Evolutionary conservation across 345 rosid species (phyloP).

Genomic region (Boechera divaricarpa): DNA sequence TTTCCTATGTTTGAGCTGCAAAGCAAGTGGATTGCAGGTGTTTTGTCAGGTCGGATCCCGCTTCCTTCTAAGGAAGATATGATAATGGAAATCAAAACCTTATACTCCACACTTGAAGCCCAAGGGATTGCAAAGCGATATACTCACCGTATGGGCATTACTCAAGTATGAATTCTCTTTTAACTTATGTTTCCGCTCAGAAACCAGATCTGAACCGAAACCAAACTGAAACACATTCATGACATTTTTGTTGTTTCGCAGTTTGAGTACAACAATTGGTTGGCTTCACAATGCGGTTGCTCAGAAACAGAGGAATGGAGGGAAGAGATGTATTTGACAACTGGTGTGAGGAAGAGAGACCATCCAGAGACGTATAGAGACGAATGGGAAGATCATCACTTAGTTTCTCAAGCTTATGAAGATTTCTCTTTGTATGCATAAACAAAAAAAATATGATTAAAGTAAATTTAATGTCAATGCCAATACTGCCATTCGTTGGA

Average conservation of each 20-base stretch:
- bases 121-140: slow-evolving; percentile 63
- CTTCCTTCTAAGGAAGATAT: slow-evolving; percentile 73
- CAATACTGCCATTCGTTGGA: not conserved
- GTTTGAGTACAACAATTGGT: slow-evolving; percentile 63
- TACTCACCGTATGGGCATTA: slow-evolving; percentile 54
- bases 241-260: slow-evolving; percentile 31
- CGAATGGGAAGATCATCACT: slow-evolving; percentile 58
- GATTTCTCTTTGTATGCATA: slow-evolving; percentile 45
- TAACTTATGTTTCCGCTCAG: not conserved
- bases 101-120: slow-evolving; percentile 62
- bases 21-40: slow-evolving; percentile 91
- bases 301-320: slow-evolving; percentile 58
- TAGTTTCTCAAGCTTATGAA: slow-evolving; percentile 48
- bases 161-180: slow-evolving; percentile 54
- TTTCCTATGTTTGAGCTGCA: slow-evolving; percentile 73
- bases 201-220: too few species aligned
- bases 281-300: slow-evolving; percentile 51
- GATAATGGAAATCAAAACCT: slow-evolving; percentile 61
- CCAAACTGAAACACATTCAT: not conserved
- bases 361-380: slow-evolving; percentile 55
- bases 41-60: slow-evolving; percentile 65
- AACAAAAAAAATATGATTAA: not conserved
- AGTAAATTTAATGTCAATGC: not conserved
- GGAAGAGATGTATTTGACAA: slow-evolving; percentile 40
- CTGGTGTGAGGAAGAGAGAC: not conserved